Conservation (phyloP, 495 filamentous ascomycete genomes). For the Xylaria curta region DNA sequence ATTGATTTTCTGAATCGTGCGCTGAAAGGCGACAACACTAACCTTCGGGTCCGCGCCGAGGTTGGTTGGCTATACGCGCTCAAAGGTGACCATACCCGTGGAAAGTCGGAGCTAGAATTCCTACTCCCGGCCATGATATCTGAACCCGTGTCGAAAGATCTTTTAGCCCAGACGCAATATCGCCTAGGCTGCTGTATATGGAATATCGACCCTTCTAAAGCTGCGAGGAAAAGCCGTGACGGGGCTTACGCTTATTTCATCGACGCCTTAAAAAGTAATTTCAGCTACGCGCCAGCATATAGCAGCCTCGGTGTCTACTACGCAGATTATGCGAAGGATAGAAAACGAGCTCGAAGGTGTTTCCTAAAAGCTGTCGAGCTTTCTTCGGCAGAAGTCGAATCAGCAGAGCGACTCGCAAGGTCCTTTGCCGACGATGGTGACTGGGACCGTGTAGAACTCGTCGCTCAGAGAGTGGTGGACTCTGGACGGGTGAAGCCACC, state of each 20-base stretch:
- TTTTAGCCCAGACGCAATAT: conserved; percentile 84
- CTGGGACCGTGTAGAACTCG: conserved; percentile 94
- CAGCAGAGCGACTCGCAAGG: conserved; percentile 84
- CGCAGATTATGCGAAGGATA: conserved; percentile 87
- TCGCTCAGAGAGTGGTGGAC: conserved; percentile 89
- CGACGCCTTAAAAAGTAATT: conserved; percentile 80
- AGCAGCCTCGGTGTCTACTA: conserved; percentile 96
- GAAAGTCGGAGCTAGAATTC: conserved; percentile 69
- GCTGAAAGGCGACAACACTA: conserved; percentile 68
- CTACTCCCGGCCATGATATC: conserved; percentile 60
- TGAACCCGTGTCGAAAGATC: conserved; percentile 61
- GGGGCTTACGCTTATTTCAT: conserved; percentile 82
- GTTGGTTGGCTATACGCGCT: conserved; percentile 88
- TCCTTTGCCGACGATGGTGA: conserved; percentile 88
- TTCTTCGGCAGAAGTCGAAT: conserved; percentile 83
- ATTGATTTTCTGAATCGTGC: conserved; percentile 79
- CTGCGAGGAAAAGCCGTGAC: conserved; percentile 74
- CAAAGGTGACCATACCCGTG: conserved; percentile 71
- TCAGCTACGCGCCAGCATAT: conserved; percentile 92
- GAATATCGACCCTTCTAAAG: conserved; percentile 73
- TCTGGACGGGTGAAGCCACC: conserved; percentile 88
- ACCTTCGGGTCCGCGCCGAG: conserved; percentile 80
- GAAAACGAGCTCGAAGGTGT: conserved; percentile 80
- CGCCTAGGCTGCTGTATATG: conserved; percentile 89
- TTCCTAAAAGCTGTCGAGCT: conserved; percentile 98